A percentile compares a stretch with the other conserved stretches of the same genome.
Evolutionary conservation across 176 grass and related monocot genomes (phyloP).

Genomic region (Aegilops bicornis): DNA sequence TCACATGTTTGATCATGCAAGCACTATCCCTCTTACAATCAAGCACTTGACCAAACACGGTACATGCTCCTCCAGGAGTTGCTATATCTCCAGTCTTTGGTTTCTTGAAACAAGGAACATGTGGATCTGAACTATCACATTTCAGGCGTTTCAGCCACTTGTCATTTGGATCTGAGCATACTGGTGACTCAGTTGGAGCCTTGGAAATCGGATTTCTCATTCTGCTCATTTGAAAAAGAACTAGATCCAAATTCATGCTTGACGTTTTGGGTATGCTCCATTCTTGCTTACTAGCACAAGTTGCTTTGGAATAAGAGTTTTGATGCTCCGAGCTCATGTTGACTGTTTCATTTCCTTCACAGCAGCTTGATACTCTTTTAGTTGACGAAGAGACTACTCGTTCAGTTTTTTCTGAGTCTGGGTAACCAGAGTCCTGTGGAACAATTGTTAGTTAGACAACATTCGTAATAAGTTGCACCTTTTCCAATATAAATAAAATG

Average conservation of each 20-base stretch:
- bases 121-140: constrained; percentile 30
- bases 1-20: constrained; percentile 25
- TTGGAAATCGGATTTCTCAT: constrained; percentile 46
- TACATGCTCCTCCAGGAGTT: constrained; percentile 29
- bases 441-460: constrained; percentile 15
- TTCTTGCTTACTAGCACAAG: constrained; percentile 23
- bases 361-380: constrained; percentile 20
- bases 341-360: constrained; percentile 35
- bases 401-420: constrained; percentile 25
- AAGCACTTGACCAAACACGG: constrained; percentile 20
- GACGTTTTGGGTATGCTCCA: constrained; percentile 40
- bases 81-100: constrained; percentile 26
- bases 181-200: constrained; percentile 24
- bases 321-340: constrained; percentile 7
- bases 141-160: constrained; percentile 72
- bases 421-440: constrained; percentile 22
- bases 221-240: constrained; percentile 51
- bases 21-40: constrained; percentile 2
- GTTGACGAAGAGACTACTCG: constrained; percentile 16
- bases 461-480: not conserved
- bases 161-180: constrained; percentile 32
- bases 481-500: not conserved
- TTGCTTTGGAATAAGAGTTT: constrained; percentile 32
- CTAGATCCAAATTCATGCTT: constrained; percentile 43
- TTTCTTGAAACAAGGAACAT: constrained; percentile 39